phyloP scores from a whole-genome alignment of 208 protist species.

The Leishmania lainsoni region DNA sequence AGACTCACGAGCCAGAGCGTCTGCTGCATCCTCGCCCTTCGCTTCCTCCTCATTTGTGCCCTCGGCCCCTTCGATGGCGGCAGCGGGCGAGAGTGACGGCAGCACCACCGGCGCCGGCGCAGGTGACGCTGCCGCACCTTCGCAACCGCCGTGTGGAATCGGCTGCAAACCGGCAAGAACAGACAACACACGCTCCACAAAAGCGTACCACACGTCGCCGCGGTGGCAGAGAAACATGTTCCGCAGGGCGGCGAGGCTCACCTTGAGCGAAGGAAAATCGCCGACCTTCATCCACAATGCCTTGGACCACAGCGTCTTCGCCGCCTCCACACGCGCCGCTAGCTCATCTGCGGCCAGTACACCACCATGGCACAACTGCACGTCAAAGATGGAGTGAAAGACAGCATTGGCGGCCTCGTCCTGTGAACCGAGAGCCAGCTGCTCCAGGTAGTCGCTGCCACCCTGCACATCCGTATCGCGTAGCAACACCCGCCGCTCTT shows the following conservation, averaged over 20 bases:
- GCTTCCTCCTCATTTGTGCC: background rate
- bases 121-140: background rate
- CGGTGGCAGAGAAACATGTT: slow-evolving; percentile 82
- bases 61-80: background rate
- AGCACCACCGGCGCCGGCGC: background rate
- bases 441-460: slow-evolving; percentile 66
- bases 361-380: slow-evolving; percentile 61
- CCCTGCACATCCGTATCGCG: slow-evolving; percentile 30
- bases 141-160: background rate
- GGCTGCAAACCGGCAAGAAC: slow-evolving; percentile 13
- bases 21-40: slow-evolving; percentile 1
- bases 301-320: slow-evolving; percentile 70
- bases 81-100: background rate
- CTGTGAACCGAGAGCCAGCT: slow-evolving; percentile 71
- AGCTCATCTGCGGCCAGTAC: slow-evolving; percentile 67
- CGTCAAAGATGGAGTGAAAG: slow-evolving; percentile 75
- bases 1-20: background rate
- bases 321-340: slow-evolving; percentile 68
- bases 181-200: slow-evolving; percentile 60
- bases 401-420: slow-evolving; percentile 81
- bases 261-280: slow-evolving; percentile 30
- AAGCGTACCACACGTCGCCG: slow-evolving; percentile 82
- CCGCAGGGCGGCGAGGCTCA: slow-evolving; percentile 55
- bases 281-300: slow-evolving; percentile 76
- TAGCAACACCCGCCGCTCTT: slow-evolving; percentile 71